phyloP scores from a whole-genome alignment of 1,284 basidiomycete species.

The Hortiboletus rubellus region DNA sequence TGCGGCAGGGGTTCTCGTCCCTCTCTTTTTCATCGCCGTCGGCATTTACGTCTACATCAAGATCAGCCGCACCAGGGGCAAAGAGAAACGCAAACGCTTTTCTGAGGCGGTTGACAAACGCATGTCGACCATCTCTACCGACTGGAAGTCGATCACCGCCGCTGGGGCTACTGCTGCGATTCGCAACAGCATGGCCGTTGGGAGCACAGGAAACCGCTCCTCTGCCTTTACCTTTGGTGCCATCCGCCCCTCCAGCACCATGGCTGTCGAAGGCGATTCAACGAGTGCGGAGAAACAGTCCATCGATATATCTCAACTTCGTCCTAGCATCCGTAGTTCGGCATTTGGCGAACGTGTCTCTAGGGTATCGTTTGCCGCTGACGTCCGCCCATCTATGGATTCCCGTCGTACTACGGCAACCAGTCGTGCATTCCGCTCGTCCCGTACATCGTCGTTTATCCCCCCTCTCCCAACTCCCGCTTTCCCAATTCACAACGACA shows the following conservation, averaged over 20 bases:
- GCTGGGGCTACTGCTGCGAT: conserved; percentile 74
- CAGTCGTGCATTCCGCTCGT: conserved; percentile 48
- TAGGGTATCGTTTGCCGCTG: conserved; percentile 74
- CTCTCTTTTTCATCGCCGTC: conserved; percentile 57
- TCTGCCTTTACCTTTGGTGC: conserved; percentile 58
- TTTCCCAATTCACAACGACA: conserved; percentile 33
- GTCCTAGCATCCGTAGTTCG: conserved; percentile 47
- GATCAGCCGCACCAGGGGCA: conserved; percentile 56
- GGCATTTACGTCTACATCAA: conserved; percentile 55
- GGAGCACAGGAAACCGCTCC: conserved; percentile 41
- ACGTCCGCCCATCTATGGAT: conserved; percentile 61
- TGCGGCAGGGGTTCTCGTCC: conserved; percentile 79
- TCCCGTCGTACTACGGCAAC: conserved; percentile 49
- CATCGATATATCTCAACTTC: conserved; percentile 47
- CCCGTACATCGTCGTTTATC: conserved; percentile 51
- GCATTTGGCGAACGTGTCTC: conserved; percentile 49
- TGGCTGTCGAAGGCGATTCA: conserved; percentile 45
- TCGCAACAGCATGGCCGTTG: conserved; percentile 64
- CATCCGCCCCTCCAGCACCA: conserved; percentile 52
- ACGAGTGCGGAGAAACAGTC: conserved; percentile 36
- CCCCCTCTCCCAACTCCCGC: conserved; percentile 50
- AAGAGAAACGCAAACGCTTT: conserved; percentile 66
- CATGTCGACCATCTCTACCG: conserved; percentile 76
- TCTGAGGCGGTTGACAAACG: conserved; percentile 74
- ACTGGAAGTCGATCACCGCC: conserved; percentile 75